These are phyloP conservation scores for Leccinum variabile DNA, from an alignment of 1,284 basidiomycete species.

Conservation along the genomic window DNA sequence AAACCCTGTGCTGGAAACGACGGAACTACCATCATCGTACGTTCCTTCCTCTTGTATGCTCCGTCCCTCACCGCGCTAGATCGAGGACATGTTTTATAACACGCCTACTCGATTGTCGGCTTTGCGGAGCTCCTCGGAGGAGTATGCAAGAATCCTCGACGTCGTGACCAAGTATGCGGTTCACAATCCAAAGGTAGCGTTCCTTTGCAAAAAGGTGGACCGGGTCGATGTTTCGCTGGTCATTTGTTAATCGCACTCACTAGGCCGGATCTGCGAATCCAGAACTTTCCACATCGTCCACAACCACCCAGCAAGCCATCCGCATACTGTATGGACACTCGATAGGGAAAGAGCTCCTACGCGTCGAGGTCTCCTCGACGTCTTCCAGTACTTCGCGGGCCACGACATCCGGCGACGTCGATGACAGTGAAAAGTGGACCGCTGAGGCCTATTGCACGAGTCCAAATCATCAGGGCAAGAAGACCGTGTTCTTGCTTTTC, in stretches of 20 bases:
- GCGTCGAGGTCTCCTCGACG: conserved; percentile 45
- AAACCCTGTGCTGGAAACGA: conserved; percentile 93
- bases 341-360: conserved; percentile 81
- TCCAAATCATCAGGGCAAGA: conserved; percentile 89
- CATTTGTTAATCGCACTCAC: conserved; percentile 1
- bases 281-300: conserved; percentile 82
- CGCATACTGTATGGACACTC: conserved; percentile 80
- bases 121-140: conserved; percentile 84
- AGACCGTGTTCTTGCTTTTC: conserved; percentile 86
- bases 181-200: conserved; percentile 87
- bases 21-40: conserved; percentile 86
- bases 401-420: conserved; percentile 24
- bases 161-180: conserved; percentile 94
- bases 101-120: conserved; percentile 87
- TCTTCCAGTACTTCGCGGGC: conserved; percentile 18
- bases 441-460: conserved; percentile 82
- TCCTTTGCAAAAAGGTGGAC: conserved; percentile 86
- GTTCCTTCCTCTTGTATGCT: conserved; percentile 24
- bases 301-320: conserved; percentile 73
- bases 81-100: conserved; percentile 96
- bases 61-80: conserved; percentile 45
- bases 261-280: conserved; percentile 72
- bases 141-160: conserved; percentile 90
- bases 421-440: conserved; percentile 54
- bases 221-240: background rate